Evolutionary conservation across 805 yeast species (phyloP), one percentile per base, ranked within the genome.

Genomic region (Geotrichum ghanense): DNA sequence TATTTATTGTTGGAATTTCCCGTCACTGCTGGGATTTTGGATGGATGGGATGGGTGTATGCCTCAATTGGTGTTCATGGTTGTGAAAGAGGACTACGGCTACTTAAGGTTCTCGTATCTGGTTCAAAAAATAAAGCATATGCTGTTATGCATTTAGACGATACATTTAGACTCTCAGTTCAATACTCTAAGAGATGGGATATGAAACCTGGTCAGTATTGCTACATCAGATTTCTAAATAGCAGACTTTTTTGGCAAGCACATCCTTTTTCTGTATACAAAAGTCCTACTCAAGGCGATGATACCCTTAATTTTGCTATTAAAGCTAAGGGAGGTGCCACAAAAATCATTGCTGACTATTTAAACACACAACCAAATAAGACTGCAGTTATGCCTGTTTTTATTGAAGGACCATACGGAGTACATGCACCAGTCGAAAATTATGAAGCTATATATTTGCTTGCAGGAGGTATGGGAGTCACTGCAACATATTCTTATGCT

Each of bases 401-500:
- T 7, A 41, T 76, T 2, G 90, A 83, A 57, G 90, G 90, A 1
- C 88, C 89, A 1, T 83, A 83, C 56, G 85, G 90, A 2, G 67
- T 69, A 35, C 51, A 72, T 2, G 57, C 74, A 3, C 74, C 79
- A 1, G 63, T 76, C 14, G 63, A 66, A 22, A 63, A 67, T 41
- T 81, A 72, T 53, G 73, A 76, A 43, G 71, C 74, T 47, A 73
- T 79, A 5, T 68, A 80, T 5, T 70, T 80, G 41, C 51, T 83
- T 21, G 81, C 89, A 3, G 89, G 87, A 42, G 90, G 92, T 24
- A 78, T 78, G 46, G 92, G 92, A 45, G 68, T 83, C 45, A 79
- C 90, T 0, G 84, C 78, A 1, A 69, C 75, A 17, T 72, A 73
- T 49, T 63, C 75, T 3, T 67, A 74, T 47, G 78, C 72, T 7